These are phyloP conservation scores for Cytospora leucostoma DNA, from an alignment of 2,329 filamentous ascomycete species.

Conservation along the genomic window DNA sequence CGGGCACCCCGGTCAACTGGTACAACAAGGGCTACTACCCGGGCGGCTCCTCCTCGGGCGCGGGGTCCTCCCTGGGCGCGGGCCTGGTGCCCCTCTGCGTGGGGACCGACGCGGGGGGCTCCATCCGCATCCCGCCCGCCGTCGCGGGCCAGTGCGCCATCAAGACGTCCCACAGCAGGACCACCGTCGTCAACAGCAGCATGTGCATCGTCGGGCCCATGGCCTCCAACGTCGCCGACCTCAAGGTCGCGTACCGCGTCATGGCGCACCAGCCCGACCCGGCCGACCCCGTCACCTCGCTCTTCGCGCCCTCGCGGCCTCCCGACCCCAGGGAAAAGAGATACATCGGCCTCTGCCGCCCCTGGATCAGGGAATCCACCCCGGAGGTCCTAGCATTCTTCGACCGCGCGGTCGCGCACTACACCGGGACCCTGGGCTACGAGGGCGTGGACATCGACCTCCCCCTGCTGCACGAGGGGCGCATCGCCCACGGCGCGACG, in stretches of 20 bases:
- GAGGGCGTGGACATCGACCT: slow-evolving; percentile 61
- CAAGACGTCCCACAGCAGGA: slow-evolving; percentile 74
- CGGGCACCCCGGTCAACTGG: slow-evolving; percentile 77
- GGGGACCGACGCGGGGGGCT: slow-evolving; percentile 76
- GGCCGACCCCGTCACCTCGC: slow-evolving; percentile 57
- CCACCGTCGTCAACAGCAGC: slow-evolving; percentile 56
- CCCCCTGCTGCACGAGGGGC: slow-evolving; percentile 68
- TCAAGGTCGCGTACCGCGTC: slow-evolving; percentile 78
- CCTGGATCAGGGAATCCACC: slow-evolving; percentile 71
- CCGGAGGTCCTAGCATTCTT: slow-evolving; percentile 63
- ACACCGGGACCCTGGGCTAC: slow-evolving; percentile 52
- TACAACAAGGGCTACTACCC: slow-evolving; percentile 76
- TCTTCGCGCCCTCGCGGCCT: slow-evolving; percentile 62
- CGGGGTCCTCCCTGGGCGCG: slow-evolving; percentile 67
- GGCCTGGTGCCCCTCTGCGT: slow-evolving; percentile 75
- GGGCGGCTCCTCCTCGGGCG: slow-evolving; percentile 79
- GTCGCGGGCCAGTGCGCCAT: slow-evolving; percentile 83
- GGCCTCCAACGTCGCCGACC: slow-evolving; percentile 72
- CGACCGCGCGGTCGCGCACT: slow-evolving; percentile 61
- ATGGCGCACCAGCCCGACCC: slow-evolving; percentile 72
- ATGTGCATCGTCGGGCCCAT: slow-evolving; percentile 73
- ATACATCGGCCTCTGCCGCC: slow-evolving; percentile 68
- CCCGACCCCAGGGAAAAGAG: too few relatives aligned
- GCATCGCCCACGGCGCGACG: slow-evolving; percentile 74
- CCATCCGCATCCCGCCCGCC: slow-evolving; percentile 69